phyloP scores from a whole-genome alignment of 2,329 filamentous ascomycete genomes.

The Aspergillus fijiensis region DNA sequence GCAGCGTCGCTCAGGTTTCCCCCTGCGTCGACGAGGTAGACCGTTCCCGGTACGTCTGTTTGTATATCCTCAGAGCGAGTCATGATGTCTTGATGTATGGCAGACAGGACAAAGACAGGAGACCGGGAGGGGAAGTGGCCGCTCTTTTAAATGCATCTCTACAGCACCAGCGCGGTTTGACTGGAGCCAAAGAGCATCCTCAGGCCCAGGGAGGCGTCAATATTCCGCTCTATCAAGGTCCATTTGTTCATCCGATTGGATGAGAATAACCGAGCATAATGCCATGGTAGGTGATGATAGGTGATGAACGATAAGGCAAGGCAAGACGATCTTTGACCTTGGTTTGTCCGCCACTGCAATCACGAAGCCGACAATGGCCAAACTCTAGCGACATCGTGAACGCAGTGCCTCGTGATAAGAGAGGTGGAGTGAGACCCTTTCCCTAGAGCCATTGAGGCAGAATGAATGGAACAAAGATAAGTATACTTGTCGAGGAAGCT shows the following conservation, averaged over 20 bases:
- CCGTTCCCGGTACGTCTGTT: conserved; percentile 35
- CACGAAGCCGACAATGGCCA: background rate
- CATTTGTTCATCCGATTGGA: conserved; percentile 5
- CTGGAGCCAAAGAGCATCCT: background rate
- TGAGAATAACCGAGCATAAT: background rate
- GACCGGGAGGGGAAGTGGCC: background rate
- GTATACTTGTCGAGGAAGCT: conserved; percentile 19
- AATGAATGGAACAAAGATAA: background rate
- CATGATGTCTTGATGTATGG: conserved; percentile 13
- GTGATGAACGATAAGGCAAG: conserved; percentile 1
- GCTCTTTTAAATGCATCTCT: background rate
- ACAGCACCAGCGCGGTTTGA: background rate
- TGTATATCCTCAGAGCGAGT: conserved; percentile 17
- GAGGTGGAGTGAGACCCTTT: background rate
- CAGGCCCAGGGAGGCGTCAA: background rate
- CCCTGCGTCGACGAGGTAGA: conserved; percentile 32
- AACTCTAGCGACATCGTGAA: background rate
- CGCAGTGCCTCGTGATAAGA: background rate
- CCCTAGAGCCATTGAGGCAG: conserved; percentile 4
- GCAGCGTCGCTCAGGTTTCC: conserved; percentile 23
- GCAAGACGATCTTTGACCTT: background rate
- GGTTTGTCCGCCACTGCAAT: background rate
- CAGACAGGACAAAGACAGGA: too few relatives aligned
- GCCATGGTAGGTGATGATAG: conserved; percentile 1
- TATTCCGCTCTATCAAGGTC: background rate